A percentile compares a stretch with the other conserved stretches of the same genome.
These are phyloP conservation scores for Protomyces macrosporus DNA, from an alignment of 1,139 yeast genomes.

Conservation along the genomic window DNA sequence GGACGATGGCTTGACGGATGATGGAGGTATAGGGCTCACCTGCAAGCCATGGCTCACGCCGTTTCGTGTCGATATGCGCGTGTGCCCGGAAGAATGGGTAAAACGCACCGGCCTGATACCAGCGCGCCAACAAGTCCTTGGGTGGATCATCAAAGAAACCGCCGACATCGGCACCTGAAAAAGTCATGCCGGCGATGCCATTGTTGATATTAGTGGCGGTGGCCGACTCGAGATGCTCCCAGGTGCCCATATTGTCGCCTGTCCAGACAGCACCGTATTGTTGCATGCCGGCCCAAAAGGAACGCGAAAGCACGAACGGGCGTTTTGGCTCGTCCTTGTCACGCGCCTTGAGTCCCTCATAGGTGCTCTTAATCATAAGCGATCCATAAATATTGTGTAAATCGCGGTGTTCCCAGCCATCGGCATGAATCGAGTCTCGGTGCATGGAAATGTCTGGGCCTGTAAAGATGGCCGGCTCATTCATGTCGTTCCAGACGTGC, in stretches of 20 bases:
- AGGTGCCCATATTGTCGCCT: conserved; percentile 89
- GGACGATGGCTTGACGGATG: conserved; percentile 62
- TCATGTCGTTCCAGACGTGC: conserved; percentile 96
- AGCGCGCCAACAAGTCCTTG: conserved; percentile 70
- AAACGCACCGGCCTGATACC: conserved; percentile 96
- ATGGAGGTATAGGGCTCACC: conserved; percentile 67
- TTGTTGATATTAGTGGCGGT: conserved; percentile 83
- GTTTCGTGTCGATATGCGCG: conserved; percentile 86
- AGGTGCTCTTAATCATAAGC: conserved; percentile 74
- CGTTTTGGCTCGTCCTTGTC: conserved; percentile 49
- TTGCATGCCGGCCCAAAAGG: conserved; percentile 88
- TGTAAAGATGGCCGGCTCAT: conserved; percentile 88
- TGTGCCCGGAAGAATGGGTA: conserved; percentile 96
- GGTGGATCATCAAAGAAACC: conserved; percentile 92
- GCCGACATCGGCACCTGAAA: conserved; percentile 94
- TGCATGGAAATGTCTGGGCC: conserved; percentile 94
- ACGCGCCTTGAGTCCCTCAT: conserved; percentile 55
- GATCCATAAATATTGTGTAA: conserved; percentile 81
- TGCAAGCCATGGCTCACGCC: conserved; percentile 88
- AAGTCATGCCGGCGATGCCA: conserved; percentile 82
- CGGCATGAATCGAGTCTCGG: conserved; percentile 70
- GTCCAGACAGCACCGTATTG: conserved; percentile 94
- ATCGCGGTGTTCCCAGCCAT: conserved; percentile 84
- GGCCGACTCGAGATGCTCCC: conserved; percentile 78
- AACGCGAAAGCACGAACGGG: conserved; percentile 84